phyloP scores from a whole-genome alignment of 768 basidiomycete genomes.

The Xerocomellus amylosporus region DNA sequence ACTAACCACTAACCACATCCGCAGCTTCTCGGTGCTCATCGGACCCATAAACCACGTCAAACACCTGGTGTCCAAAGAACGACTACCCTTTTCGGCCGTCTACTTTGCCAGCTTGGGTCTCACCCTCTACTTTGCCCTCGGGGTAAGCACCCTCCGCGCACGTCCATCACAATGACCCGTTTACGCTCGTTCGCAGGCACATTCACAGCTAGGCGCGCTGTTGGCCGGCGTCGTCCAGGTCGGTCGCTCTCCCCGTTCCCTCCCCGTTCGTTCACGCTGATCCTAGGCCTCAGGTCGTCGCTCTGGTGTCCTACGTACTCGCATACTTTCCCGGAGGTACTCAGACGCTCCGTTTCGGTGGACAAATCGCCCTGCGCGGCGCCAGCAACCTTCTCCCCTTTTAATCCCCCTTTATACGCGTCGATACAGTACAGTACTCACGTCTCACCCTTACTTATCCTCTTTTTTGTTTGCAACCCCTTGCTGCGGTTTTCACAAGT shows the following conservation, averaged over 20 bases:
- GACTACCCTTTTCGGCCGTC: slow-evolving; percentile 77
- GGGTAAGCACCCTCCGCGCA: slow-evolving; percentile 42
- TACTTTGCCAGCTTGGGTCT: slow-evolving; percentile 83
- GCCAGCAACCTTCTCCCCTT: slow-evolving; percentile 81
- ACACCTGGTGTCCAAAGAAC: slow-evolving; percentile 78
- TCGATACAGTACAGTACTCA: not conserved
- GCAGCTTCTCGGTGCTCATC: slow-evolving; percentile 77
- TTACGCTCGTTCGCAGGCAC: slow-evolving; percentile 59
- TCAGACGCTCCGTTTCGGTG: slow-evolving; percentile 77
- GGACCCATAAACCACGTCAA: slow-evolving; percentile 92
- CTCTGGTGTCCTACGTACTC: slow-evolving; percentile 84
- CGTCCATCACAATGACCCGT: not conserved
- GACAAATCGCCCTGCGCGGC: slow-evolving; percentile 77
- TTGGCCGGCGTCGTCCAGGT: slow-evolving; percentile 80
- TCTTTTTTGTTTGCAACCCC: slow-evolving; percentile 10
- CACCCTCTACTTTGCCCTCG: slow-evolving; percentile 90
- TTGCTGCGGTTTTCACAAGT: no score
- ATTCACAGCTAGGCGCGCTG: slow-evolving; percentile 85
- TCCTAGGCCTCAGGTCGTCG: slow-evolving; percentile 52
- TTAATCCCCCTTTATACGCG: slow-evolving; percentile 33
- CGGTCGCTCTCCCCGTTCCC: slow-evolving; percentile 6
- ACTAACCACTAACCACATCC: not conserved
- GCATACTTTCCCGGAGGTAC: slow-evolving; percentile 95
- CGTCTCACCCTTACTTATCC: slow-evolving; percentile 3
- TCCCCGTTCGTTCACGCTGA: not conserved